These are phyloP conservation scores for Erodium chrysanthum DNA, from an alignment of 441 rosid species.

Conservation along the genomic window DNA sequence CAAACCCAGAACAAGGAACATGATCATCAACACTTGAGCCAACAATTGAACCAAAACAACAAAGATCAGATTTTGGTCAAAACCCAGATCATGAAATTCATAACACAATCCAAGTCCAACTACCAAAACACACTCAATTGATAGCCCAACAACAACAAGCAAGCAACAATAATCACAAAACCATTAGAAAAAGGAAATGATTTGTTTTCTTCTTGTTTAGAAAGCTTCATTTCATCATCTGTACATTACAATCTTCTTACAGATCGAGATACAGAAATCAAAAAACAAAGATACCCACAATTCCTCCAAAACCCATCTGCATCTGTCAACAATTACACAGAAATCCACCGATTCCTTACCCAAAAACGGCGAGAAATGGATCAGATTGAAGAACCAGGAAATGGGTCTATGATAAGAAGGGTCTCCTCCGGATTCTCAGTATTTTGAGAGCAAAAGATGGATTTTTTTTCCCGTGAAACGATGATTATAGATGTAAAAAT, in stretches of 20 bases:
- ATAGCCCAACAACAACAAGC: conserved; percentile 19
- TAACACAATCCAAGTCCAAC: conserved; percentile 15
- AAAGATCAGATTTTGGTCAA: conserved; percentile 11
- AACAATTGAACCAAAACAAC: conserved; percentile 16
- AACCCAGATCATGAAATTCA: conserved; percentile 34
- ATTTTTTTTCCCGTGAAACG: conserved; percentile 4
- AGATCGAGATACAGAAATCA: conserved; percentile 25
- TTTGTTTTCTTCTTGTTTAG: conserved; percentile 9
- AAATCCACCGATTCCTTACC: conserved; percentile 20
- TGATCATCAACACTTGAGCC: conserved; percentile 11
- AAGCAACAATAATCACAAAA: conserved; percentile 18
- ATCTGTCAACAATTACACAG: conserved; percentile 36
- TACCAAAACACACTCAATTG: conserved; percentile 21
- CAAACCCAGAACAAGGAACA: conserved; percentile 24
- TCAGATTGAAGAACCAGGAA: neutral
- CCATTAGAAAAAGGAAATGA: conserved; percentile 11
- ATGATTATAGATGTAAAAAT: neutral
- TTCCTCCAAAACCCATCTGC: conserved; percentile 43
- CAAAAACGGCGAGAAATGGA: conserved; percentile 10
- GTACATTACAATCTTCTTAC: conserved; percentile 25
- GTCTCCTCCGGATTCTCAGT: conserved; percentile 15
- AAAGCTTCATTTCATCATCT: conserved; percentile 10
- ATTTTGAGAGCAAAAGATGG: neutral
- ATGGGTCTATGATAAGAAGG: conserved; percentile 25
- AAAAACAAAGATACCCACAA: conserved; percentile 31